These are phyloP conservation scores for Sclerotinia subarctica DNA, from an alignment of 2,329 filamentous ascomycete species.

Conservation along the genomic window DNA sequence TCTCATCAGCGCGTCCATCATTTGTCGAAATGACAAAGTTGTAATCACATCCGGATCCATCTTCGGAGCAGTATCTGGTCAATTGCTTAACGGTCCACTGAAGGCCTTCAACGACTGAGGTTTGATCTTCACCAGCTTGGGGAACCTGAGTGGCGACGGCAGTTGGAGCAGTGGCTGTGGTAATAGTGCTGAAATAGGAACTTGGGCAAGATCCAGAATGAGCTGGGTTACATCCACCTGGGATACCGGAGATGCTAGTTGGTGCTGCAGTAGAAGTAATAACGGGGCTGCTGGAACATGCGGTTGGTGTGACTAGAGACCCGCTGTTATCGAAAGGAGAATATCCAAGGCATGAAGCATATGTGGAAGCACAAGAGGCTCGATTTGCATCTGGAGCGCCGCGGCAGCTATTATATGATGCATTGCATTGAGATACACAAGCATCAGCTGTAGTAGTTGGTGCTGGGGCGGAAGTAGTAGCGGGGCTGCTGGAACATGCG, in stretches of 20 bases:
- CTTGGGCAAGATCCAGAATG: too few relatives aligned
- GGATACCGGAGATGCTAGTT: too few relatives aligned
- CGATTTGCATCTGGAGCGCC: neutral
- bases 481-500: too few relatives aligned
- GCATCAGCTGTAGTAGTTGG: neutral
- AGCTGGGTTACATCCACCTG: too few relatives aligned
- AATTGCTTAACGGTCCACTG: conserved; percentile 9
- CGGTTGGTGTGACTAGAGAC: too few relatives aligned
- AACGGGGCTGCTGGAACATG: neutral
- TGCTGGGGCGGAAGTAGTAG: neutral
- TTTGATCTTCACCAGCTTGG: neutral
- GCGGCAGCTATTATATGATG: neutral
- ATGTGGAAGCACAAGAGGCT: neutral
- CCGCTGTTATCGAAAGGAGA: neutral
- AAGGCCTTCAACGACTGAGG: neutral
- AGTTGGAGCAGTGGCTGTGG: neutral
- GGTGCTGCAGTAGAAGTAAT: too few relatives aligned
- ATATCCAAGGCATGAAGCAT: conserved; percentile 6
- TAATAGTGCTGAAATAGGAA: neutral
- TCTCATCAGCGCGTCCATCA: neutral
- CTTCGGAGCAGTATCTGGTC: neutral
- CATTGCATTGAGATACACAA: neutral
- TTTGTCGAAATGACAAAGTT: conserved; percentile 1
- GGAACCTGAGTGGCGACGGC: neutral
- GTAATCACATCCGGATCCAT: conserved; percentile 10